Evolutionary conservation across 768 basidiomycete species (phyloP), one percentile per base, ranked within the genome.

Genomic region (Boletus vinaceobasis): DNA sequence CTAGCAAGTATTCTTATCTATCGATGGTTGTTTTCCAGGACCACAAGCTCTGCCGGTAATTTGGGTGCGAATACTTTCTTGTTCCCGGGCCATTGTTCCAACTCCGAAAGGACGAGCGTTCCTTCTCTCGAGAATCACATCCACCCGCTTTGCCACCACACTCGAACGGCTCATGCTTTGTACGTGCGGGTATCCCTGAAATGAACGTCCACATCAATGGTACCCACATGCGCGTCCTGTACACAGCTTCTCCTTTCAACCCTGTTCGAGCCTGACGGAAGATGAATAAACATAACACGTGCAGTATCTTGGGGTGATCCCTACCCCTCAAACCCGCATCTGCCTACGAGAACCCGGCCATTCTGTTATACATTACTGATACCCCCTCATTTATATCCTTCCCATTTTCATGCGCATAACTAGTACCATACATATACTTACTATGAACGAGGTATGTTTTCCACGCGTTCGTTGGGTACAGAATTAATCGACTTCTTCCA

Each of bases 271-370:
- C 15, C 35, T 26, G 31, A 32, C 31, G 27, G 17, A 43, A 14
- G 8, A 29, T 6, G 3, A 29, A 29, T 29, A 29, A 29, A 29
- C 29, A 46, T n/a, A 33, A 21, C 14, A 23, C 4, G 13, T 14
- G 29, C 36, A 55, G 8, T 15, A 10, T 31, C 14, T 33, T 21
- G 2, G 26, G 48, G 49, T n/a, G 17, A 17, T 40, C 37, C 11
- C 37, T 31, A 36, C 33, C 5, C 26, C 29, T 3, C 14, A 11
- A 31, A 3, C 26, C 35, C 13, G 3, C 31, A 6, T 9, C 27
- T 39, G 4, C 17, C 48, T 35, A 15, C 31, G 50, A 48, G 58
- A 55, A 58, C 35, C 57, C 47, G 52, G 38, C 33, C 39, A 51
- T 50, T 59, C 52, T 55, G 52, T 7, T 44, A 11, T 52, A 48